These are phyloP conservation scores for Lasiodiplodia theobromae DNA, from an alignment of 2,329 filamentous ascomycete species.

Conservation along the genomic window DNA sequence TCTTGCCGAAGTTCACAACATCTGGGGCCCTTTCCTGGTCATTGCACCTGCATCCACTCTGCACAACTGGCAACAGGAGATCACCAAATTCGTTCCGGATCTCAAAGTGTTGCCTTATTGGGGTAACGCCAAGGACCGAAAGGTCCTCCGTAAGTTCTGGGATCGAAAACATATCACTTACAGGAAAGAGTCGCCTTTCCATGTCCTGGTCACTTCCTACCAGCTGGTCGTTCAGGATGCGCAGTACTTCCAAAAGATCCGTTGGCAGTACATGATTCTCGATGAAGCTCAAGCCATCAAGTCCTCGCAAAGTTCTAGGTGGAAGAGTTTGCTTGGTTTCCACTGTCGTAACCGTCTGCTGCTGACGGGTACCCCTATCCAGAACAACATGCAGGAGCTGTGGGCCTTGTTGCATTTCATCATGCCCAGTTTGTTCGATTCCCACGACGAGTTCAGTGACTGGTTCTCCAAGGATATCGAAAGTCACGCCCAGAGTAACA, in stretches of 20 bases:
- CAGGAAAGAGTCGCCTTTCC: constrained; percentile 89
- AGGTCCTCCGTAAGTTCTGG: constrained; percentile 98
- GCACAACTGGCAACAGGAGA: constrained; percentile 99
- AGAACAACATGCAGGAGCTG: constrained; percentile 99
- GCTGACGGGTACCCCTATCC: constrained; percentile 94
- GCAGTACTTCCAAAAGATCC: constrained; percentile 98
- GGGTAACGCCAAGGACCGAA: constrained; percentile 92
- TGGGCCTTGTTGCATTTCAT: constrained; percentile 99
- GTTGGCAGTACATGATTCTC: constrained; percentile 99
- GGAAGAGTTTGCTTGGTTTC: constrained; percentile 94
- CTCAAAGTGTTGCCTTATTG: constrained; percentile 98
- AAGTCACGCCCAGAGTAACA: constrained; percentile 97
- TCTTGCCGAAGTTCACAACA: constrained; percentile 94
- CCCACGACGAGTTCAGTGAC: constrained; percentile 89
- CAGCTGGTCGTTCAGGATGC: constrained; percentile 96
- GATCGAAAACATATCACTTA: constrained; percentile 98
- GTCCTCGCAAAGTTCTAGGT: constrained; percentile 92
- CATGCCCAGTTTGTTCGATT: constrained; percentile 98
- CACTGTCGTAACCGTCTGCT: constrained; percentile 93
- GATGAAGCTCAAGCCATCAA: constrained; percentile 99
- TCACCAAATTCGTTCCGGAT: constrained; percentile 89
- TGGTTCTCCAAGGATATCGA: constrained; percentile 98
- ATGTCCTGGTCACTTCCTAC: constrained; percentile 95
- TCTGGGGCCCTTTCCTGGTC: constrained; percentile 97
- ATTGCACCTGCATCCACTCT: constrained; percentile 95